These are phyloP conservation scores for Mollisia scopiformis DNA, from an alignment of 2,329 filamentous ascomycete genomes.

Conservation along the genomic window DNA sequence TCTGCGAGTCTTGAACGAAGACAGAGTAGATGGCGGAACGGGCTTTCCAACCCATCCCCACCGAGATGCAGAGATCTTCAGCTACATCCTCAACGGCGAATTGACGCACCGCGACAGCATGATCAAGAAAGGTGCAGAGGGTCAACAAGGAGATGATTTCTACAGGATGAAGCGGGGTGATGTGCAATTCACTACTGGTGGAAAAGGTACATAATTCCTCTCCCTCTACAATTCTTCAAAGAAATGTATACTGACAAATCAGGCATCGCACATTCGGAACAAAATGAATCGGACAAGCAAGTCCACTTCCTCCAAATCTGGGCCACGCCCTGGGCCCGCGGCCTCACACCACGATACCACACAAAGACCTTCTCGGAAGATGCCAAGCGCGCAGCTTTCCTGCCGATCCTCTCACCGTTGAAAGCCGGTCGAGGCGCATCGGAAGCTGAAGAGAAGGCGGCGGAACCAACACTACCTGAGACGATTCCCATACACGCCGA, in stretches of 20 bases:
- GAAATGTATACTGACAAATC: slow-evolving; percentile 21
- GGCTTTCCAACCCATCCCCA: slow-evolving; percentile 88
- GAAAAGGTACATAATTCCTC: slow-evolving; percentile 56
- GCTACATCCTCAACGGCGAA: slow-evolving; percentile 82
- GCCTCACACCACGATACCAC: slow-evolving; percentile 76
- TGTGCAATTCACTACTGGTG: slow-evolving; percentile 90
- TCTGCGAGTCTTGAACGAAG: slow-evolving; percentile 86
- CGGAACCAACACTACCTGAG: slow-evolving; percentile 60
- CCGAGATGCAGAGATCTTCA: slow-evolving; percentile 88
- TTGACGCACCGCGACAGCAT: slow-evolving; percentile 88
- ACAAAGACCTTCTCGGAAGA: slow-evolving; percentile 74
- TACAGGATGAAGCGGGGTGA: slow-evolving; percentile 76
- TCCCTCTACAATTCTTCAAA: not conserved
- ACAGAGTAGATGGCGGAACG: slow-evolving; percentile 72
- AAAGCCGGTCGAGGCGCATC: slow-evolving; percentile 67
- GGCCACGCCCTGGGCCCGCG: slow-evolving; percentile 76
- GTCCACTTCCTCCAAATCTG: slow-evolving; percentile 91
- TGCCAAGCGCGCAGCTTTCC: slow-evolving; percentile 70
- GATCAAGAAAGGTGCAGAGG: slow-evolving; percentile 70
- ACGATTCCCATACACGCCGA: slow-evolving; percentile 86
- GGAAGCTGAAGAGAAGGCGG: slow-evolving; percentile 63
- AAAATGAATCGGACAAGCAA: slow-evolving; percentile 71
- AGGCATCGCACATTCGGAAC: slow-evolving; percentile 79
- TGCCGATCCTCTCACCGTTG: slow-evolving; percentile 76
- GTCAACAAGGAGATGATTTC: slow-evolving; percentile 58